phyloP scores from a whole-genome alignment of 2,329 filamentous ascomycete species.

The Trichoderma sp. region DNA sequence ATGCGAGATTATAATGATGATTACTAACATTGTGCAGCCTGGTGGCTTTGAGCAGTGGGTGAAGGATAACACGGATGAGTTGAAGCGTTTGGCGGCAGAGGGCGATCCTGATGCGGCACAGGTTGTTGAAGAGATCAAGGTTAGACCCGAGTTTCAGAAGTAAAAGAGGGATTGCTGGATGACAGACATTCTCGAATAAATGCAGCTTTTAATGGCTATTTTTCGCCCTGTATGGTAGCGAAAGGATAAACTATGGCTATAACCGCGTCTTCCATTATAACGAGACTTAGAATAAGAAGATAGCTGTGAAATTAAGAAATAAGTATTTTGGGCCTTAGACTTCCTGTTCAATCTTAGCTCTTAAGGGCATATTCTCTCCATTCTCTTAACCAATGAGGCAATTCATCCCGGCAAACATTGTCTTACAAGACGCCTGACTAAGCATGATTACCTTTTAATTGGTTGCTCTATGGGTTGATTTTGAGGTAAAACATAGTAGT shows the following conservation, averaged over 20 bases:
- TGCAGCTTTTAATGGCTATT: not conserved
- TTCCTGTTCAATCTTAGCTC: not conserved
- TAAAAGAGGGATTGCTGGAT: not conserved
- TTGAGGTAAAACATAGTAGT: not conserved
- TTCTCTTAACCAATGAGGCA: not conserved
- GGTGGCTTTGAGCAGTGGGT: constrained; percentile 18
- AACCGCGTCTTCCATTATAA: not conserved
- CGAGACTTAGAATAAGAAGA: not conserved
- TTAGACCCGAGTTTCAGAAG: constrained; percentile 12
- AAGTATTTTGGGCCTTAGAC: not conserved
- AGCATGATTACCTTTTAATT: not conserved
- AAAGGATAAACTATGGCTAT: not conserved
- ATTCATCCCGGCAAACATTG: not conserved
- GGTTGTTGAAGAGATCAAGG: constrained; percentile 17
- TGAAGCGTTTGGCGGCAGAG: constrained; percentile 4
- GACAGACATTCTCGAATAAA: not conserved
- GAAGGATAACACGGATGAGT: constrained; percentile 18
- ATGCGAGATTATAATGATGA: too few relatives aligned
- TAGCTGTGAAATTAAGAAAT: not conserved
- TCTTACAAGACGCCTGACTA: not conserved
- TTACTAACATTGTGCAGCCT: not conserved
- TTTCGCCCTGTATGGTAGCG: not conserved
- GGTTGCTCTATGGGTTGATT: too few relatives aligned
- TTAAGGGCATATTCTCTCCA: not conserved
- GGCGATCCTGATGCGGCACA: constrained; percentile 14